Evolutionary conservation across 2,329 filamentous ascomycete species (phyloP), one percentile per base, ranked within the genome.

Genomic region (Fusarium goolgardi): DNA sequence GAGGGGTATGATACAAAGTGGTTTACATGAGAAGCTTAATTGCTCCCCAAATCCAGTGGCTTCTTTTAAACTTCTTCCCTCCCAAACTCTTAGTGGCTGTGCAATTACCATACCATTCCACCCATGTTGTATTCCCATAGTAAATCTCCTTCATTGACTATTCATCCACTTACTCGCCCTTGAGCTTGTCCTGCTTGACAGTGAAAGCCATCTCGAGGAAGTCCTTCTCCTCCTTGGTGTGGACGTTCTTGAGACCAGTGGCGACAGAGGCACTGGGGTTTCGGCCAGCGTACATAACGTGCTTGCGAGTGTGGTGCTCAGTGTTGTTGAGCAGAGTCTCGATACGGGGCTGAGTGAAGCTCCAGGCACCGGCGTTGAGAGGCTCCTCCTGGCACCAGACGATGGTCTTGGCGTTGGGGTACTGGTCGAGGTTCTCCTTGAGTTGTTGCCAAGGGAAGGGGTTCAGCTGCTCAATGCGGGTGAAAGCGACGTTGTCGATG

Each of bases 361-460:
- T 94, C 96, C 96, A 99, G 46, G 93, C 93, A 80, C 96, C 96
- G 11, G 96, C 96, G 79, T 99, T 99, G 63, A 99, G 88, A 32
- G 96, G 96, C 85, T 99, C 96, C 81, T 99, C 96, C 82, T 99
- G 96, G 73, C 89, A 90, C 94, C 94, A 99, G 68, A 99, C 94
- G 71, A 99, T 94, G 69, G 94, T 95, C 87, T 97, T 93, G 74
- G 95, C 95, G 81, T 99, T 99, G 78, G 94, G 93, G 85, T 99
- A 99, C 80, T 85, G 89, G 84, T 99, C 95, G 55, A 99, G 87
- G 84, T 98, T 98, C 81, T 98, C 95, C 85, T 92, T 93, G 56
- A 99, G 88, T 81, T 96, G 94, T 75, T 94, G 90, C 95, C 96
- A 99, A 52, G 96, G 96, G 92, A 99, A 99, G 76, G 96, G 96